These are phyloP conservation scores for Fusarium sp. DNA, from an alignment of 2,329 filamentous ascomycete genomes.

Conservation along the genomic window DNA sequence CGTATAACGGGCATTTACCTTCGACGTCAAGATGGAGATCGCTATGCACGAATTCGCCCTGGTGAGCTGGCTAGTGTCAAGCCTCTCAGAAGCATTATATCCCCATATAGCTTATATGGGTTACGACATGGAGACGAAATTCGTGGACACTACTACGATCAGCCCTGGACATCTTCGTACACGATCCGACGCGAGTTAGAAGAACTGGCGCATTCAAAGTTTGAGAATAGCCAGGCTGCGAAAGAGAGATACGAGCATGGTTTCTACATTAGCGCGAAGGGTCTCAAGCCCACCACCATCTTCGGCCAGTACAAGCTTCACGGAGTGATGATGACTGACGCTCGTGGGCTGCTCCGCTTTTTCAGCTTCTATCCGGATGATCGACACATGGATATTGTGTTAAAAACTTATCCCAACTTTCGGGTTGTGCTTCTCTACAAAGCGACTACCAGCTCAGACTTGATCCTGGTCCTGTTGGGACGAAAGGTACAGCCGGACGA, in stretches of 20 bases:
- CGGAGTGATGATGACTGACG: not conserved
- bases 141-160: not conserved
- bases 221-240: not conserved
- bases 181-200: not conserved
- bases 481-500: not conserved
- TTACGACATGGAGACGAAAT: not conserved
- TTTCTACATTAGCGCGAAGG: not conserved
- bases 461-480: not conserved
- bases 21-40: not conserved
- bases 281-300: not conserved
- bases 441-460: accelerated
- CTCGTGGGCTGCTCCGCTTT: not conserved
- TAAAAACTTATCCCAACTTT: not conserved
- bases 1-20: not conserved
- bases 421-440: not conserved
- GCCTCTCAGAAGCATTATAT: not conserved
- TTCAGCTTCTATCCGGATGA: not conserved
- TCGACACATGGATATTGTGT: not conserved
- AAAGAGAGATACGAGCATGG: not conserved
- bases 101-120: not conserved
- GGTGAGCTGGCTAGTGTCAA: not conserved
- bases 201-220: not conserved
- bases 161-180: not conserved
- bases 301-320: not conserved
- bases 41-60: not conserved